These are phyloP conservation scores for Penicillium sp. DNA, from an alignment of 2,329 filamentous ascomycete species.

Conservation along the genomic window DNA sequence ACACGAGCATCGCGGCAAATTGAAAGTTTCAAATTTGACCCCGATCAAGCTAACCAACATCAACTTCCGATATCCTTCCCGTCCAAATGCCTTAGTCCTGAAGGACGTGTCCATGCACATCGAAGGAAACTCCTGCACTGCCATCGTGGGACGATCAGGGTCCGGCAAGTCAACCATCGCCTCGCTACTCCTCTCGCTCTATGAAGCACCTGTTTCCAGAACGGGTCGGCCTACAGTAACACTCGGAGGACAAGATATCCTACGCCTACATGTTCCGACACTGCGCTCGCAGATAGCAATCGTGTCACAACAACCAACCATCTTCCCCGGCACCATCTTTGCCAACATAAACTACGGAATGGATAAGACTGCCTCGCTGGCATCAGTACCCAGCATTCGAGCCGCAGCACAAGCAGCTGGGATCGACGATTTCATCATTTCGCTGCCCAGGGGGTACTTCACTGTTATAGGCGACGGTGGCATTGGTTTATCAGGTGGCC, in stretches of 20 bases:
- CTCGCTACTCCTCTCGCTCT: conserved; percentile 68
- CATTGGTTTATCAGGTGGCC: conserved; percentile 68
- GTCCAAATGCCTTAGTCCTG: conserved; percentile 52
- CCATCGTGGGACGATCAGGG: conserved; percentile 77
- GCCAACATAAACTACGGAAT: conserved; percentile 69
- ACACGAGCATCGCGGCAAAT: conserved; percentile 54
- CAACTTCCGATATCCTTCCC: conserved; percentile 66
- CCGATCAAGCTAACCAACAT: conserved; percentile 59
- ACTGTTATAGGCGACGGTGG: conserved; percentile 75
- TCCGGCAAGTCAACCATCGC: conserved; percentile 87
- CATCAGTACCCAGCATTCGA: conserved; percentile 44
- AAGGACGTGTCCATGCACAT: conserved; percentile 63
- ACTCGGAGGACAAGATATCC: conserved; percentile 51
- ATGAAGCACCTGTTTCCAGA: conserved; percentile 41
- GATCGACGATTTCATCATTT: conserved; percentile 70
- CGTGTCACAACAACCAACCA: conserved; percentile 57
- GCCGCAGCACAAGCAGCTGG: conserved; percentile 55
- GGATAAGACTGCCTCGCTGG: conserved; percentile 49
- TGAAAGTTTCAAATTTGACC: conserved; percentile 38
- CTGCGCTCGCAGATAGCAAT: conserved; percentile 60
- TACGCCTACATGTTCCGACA: conserved; percentile 54
- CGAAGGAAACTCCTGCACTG: conserved; percentile 59
- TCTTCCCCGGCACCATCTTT: conserved; percentile 48
- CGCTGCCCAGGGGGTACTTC: conserved; percentile 64
- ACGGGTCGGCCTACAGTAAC: conserved; percentile 44